These are phyloP conservation scores for Bipolaris sorokiniana DNA, from an alignment of 2,329 filamentous ascomycete species.

Conservation along the genomic window DNA sequence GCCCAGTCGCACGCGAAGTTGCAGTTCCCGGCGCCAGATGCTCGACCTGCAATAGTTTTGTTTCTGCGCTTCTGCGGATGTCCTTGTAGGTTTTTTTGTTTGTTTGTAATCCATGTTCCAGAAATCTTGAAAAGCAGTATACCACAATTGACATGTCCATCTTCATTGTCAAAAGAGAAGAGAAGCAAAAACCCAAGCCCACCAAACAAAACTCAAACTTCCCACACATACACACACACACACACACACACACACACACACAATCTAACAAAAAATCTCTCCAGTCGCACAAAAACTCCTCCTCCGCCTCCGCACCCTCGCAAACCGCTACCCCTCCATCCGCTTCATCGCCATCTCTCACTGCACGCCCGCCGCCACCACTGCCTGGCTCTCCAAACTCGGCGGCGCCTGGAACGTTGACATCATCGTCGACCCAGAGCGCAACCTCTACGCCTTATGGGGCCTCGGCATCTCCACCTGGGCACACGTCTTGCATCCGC, in stretches of 20 bases:
- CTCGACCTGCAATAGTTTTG: conserved; percentile 38
- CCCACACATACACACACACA: no score
- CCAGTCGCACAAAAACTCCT: conserved; percentile 58
- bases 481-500: conserved; percentile 43
- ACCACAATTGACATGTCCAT: no score
- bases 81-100: conserved; percentile 39
- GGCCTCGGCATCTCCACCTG: conserved; percentile 58
- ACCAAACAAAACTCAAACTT: not conserved
- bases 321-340: conserved; percentile 59
- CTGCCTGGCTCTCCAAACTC: conserved; percentile 63
- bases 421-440: conserved; percentile 63
- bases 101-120: no score
- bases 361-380: conserved; percentile 62
- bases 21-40: conserved; percentile 39
- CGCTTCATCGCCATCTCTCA: conserved; percentile 66
- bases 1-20: conserved; percentile 40
- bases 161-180: no score
- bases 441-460: conserved; percentile 65
- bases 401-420: conserved; percentile 65
- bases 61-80: conserved; percentile 46
- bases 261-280: not conserved
- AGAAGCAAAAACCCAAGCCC: not conserved
- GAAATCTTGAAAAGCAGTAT: not conserved
- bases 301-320: conserved; percentile 61
- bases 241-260: no score